Conservation (phyloP, 352 stramenopile species). For the Phytophthora fragariae region DNA sequence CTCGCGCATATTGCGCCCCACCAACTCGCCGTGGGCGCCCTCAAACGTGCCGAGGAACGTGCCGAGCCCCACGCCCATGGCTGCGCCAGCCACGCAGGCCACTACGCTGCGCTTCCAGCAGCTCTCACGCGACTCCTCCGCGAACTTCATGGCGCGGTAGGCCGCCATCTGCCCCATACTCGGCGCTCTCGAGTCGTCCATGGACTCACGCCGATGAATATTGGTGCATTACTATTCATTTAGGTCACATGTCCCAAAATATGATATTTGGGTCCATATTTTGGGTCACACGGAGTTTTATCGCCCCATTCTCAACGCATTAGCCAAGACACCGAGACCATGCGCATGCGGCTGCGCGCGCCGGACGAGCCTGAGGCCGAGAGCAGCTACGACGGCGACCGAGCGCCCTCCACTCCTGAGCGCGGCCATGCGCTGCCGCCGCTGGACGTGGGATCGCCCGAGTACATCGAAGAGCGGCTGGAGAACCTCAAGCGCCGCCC, state of each 20-base stretch:
- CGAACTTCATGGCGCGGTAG: constrained; percentile 71
- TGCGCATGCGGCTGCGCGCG: constrained; percentile 72
- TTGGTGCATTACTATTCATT: too few relatives aligned
- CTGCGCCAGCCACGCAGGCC: constrained; percentile 67
- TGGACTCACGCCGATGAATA: constrained; percentile 6
- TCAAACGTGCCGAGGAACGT: constrained; percentile 91
- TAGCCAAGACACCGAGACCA: constrained; percentile 28
- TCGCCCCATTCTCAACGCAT: not conserved
- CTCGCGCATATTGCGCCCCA: constrained; percentile 87
- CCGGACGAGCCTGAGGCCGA: constrained; percentile 62
- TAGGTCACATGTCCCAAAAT: not conserved
- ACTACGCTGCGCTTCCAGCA: constrained; percentile 89
- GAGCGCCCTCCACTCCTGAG: constrained; percentile 24
- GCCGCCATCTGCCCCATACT: constrained; percentile 46
- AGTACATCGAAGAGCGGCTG: constrained; percentile 86
- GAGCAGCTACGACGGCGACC: constrained; percentile 36
- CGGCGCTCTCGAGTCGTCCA: constrained; percentile 33
- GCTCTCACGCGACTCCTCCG: constrained; percentile 81
- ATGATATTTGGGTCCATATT: not conserved
- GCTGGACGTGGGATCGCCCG: constrained; percentile 78
- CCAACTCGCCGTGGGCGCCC: constrained; percentile 84
- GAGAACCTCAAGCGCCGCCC: constrained; percentile 87
- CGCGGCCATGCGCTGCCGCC: constrained; percentile 41
- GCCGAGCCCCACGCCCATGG: constrained; percentile 85
- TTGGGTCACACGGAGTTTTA: not conserved